phyloP scores from a whole-genome alignment of 176 grass and related monocot species.

The Paspalum vaginatum region DNA sequence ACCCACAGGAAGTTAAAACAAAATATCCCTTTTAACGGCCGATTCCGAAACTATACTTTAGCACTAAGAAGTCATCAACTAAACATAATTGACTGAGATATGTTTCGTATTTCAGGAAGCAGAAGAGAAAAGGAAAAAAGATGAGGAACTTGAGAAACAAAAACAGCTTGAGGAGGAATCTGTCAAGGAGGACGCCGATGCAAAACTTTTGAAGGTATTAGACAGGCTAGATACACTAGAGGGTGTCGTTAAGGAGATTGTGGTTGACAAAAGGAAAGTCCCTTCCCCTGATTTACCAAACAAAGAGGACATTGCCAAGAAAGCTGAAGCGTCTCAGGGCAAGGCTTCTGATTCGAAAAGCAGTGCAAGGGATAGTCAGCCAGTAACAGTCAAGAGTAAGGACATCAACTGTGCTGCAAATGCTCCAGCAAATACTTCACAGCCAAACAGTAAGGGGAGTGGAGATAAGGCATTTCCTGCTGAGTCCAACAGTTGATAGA shows the following conservation, averaged over 20 bases:
- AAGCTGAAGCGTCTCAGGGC: neutral
- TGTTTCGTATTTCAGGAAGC: constrained; percentile 62
- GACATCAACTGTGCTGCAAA: constrained; percentile 27
- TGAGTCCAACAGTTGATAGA: constrained; percentile 21
- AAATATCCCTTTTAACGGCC: neutral
- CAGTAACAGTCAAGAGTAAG: constrained; percentile 17
- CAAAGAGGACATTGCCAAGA: constrained; percentile 29
- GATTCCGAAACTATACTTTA: neutral
- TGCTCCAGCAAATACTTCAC: constrained; percentile 14
- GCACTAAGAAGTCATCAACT: neutral
- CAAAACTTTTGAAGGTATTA: constrained; percentile 61
- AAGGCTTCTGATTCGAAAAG: constrained; percentile 15
- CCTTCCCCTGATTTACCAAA: constrained; percentile 5
- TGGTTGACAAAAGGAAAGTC: constrained; percentile 60
- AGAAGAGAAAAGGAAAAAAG: constrained; percentile 70
- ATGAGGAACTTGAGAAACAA: constrained; percentile 60
- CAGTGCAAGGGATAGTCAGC: constrained; percentile 12
- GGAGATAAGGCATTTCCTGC: constrained; percentile 5
- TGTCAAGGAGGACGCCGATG: constrained; percentile 57
- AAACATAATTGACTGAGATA: constrained; percentile 9
- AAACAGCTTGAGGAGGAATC: constrained; percentile 67
- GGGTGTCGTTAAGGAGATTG: constrained; percentile 66
- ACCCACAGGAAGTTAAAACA: neutral
- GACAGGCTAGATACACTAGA: constrained; percentile 76
- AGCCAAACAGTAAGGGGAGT: neutral